These are phyloP conservation scores for Sungouiozyma intestinalis DNA, from an alignment of 805 yeast genomes.

Conservation along the genomic window DNA sequence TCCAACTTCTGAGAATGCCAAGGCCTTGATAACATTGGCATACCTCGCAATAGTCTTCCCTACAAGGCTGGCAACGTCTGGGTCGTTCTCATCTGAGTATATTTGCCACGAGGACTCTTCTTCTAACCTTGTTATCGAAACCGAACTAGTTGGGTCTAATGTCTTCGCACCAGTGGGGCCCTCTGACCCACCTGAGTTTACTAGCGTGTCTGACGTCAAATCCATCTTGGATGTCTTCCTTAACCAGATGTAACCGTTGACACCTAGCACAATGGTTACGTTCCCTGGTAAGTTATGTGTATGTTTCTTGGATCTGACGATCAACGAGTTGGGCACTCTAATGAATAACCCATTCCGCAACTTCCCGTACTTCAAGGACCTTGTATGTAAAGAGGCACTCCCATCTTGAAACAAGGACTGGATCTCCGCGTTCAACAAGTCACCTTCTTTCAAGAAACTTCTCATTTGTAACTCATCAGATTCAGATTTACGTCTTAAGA, in stretches of 20 bases:
- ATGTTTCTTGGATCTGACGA: constrained; percentile 80
- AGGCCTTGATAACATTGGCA: constrained; percentile 69
- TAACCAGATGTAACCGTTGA: constrained; percentile 91
- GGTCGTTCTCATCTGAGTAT: constrained; percentile 80
- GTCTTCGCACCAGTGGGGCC: constrained; percentile 29
- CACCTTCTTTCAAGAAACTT: constrained; percentile 88
- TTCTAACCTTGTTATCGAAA: constrained; percentile 73
- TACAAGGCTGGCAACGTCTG: constrained; percentile 44
- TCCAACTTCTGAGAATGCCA: constrained; percentile 78
- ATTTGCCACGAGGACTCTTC: constrained; percentile 94
- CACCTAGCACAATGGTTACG: constrained; percentile 82
- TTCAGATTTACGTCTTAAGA: constrained; percentile 85
- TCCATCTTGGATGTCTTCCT: constrained; percentile 46
- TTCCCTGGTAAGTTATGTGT: constrained; percentile 88
- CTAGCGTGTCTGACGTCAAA: constrained; percentile 21
- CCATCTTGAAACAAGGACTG: constrained; percentile 86
- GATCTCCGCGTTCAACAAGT: constrained; percentile 88
- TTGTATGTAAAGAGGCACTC: constrained; percentile 84
- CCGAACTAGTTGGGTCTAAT: constrained; percentile 31
- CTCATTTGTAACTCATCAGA: constrained; percentile 96
- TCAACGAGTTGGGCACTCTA: constrained; percentile 69
- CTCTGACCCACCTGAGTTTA: constrained; percentile 13
- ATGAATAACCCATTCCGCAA: constrained; percentile 81
- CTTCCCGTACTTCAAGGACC: constrained; percentile 93
- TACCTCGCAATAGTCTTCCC: constrained; percentile 76